Evolutionary conservation across 116 monocot species (phyloP), one percentile per base, ranked within the genome.

Genomic region (Trichopus zeylanicus): DNA sequence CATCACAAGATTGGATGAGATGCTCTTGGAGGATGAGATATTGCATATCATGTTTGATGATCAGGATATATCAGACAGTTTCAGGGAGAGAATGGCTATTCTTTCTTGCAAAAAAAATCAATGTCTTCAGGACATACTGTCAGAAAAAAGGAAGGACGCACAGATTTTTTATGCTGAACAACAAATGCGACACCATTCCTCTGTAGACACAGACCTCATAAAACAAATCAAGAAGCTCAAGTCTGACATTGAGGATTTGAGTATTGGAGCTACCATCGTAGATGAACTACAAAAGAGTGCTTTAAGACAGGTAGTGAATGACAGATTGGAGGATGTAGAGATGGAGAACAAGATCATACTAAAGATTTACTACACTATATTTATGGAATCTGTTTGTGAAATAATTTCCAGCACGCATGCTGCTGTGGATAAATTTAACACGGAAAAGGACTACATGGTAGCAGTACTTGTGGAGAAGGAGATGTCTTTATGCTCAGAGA

Each of bases 271-370:
- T 7, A 35, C 7, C 22, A 35, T 57, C 33, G 0, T 18, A 32
- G 19, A 61, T 67, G 62, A 61, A 51, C 10, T 84, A 37, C 27
- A 72, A 57, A 31, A 23, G 22, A 58, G 29, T 34, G 28, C 71
- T 32, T 48, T 75, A 37, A 75, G 48, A 54, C 79, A 72, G 65
- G 23, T 71, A 20, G 51, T 75, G 54, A 3, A 49, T 64, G 61
- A 65, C 26, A 23, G 32, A 10, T 33, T 73, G 35, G 75, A 67
- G 29, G 62, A 62, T 33, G 0, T 33, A 33, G 52, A 69, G 38
- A 46, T 67, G 12, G 56, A 69, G 60, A 57, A 19, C 19, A 56
- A 46, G 29, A 24, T 65, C 54, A n/a, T 61, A 31, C 72, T 76
- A 26, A 65, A 76, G 42, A 56, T 57, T 34, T 70, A 59, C 59